A percentile compares a stretch with the other conserved stretches of the same genome.
Conservation (phyloP, 768 basidiomycete species). For the Phylloporus arenicola region DNA sequence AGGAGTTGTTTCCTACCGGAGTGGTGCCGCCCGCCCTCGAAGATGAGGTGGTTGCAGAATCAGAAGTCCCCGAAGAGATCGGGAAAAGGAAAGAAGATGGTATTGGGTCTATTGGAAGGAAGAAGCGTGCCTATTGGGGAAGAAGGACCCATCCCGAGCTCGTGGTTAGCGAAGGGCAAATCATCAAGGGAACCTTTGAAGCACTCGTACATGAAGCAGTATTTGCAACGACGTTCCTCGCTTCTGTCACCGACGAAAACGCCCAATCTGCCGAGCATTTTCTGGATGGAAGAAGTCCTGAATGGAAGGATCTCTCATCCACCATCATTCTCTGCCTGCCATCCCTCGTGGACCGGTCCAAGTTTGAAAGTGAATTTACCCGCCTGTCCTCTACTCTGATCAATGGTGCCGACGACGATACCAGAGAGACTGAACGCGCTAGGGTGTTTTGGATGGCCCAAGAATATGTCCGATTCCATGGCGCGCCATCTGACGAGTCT, state of each 20-base stretch:
- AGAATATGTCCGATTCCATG: conserved; percentile 60
- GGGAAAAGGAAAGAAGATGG: conserved; percentile 33
- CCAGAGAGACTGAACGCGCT: conserved; percentile 33
- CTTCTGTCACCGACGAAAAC: conserved; percentile 13
- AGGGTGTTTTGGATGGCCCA: conserved; percentile 61
- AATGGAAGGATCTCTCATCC: conserved; percentile 62
- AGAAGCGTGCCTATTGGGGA: conserved; percentile 76
- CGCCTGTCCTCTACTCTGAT: conserved; percentile 64
- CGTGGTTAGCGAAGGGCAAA: conserved; percentile 33
- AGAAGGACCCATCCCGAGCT: conserved; percentile 69
- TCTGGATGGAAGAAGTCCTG: conserved; percentile 22
- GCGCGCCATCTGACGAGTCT: conserved; percentile 42
- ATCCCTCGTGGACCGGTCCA: conserved; percentile 43
- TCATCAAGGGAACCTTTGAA: conserved; percentile 69
- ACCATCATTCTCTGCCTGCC: conserved; percentile 60
- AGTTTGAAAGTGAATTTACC: conserved; percentile 67
- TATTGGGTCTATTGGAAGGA: conserved; percentile 31
- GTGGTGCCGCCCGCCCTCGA: conserved; percentile 52
- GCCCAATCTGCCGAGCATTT: conserved; percentile 14
- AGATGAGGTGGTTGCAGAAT: conserved; percentile 33
- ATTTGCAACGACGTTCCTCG: conserved; percentile 65
- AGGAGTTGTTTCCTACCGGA: conserved; percentile 67
- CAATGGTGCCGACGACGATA: conserved; percentile 44
- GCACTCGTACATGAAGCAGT: conserved; percentile 78
- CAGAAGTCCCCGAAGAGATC: conserved; percentile 25